Evolutionary conservation across 441 rosid species (phyloP).

Genomic region (Erodium moschatum): DNA sequence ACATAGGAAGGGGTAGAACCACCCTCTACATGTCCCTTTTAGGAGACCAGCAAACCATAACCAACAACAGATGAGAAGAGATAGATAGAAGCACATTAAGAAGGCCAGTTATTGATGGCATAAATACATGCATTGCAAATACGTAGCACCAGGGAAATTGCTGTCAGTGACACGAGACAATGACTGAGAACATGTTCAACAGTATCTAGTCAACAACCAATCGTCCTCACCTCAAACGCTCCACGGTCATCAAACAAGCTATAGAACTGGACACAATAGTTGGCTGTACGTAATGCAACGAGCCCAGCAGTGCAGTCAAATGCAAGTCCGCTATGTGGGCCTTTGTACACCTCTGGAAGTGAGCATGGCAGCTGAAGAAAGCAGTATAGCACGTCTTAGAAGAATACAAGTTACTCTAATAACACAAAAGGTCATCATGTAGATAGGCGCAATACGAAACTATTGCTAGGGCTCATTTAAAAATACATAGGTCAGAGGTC

Average conservation of each 20-base stretch:
- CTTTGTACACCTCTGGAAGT: constrained; percentile 41
- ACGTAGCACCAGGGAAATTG: constrained; percentile 4
- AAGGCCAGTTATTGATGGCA: constrained; percentile 3
- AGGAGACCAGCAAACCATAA: constrained; percentile 9
- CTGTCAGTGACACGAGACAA: background rate
- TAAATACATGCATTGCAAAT: background rate
- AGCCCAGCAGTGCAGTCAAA: constrained; percentile 62
- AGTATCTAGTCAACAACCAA: background rate
- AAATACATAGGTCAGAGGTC: background rate
- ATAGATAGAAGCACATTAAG: background rate
- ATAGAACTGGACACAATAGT: constrained; percentile 74
- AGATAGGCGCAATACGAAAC: background rate
- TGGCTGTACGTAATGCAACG: constrained; percentile 71
- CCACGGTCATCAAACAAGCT: constrained; percentile 73
- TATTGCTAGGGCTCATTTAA: background rate
- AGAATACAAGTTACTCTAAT: background rate
- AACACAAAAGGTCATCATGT: background rate
- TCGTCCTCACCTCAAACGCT: constrained; percentile 61
- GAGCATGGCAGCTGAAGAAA: constrained; percentile 68
- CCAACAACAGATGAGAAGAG: background rate
- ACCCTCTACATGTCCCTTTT: background rate
- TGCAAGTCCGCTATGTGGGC: constrained; percentile 45
- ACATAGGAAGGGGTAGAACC: constrained; percentile 2
- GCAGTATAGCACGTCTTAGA: constrained; percentile 18
- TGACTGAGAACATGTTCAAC: constrained; percentile 7